Percentiles rank a stretch among this genome's conserved stretches.
Conservation (phyloP, 148 eudicot species). For the Rhododendron williamsianum region DNA sequence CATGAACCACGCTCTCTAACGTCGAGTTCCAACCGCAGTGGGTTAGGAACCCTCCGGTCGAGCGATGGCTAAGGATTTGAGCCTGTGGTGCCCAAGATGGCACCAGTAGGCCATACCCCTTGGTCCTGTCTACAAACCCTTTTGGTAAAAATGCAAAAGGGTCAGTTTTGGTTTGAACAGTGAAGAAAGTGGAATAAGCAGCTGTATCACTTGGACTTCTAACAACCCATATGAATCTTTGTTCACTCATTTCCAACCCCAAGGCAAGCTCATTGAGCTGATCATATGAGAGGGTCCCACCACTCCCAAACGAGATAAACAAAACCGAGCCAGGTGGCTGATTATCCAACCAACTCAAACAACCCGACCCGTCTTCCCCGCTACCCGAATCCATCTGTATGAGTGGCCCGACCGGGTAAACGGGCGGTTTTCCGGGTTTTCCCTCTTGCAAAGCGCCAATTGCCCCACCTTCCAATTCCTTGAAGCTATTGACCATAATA, state of each 20-base stretch:
- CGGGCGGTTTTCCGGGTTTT: constrained; percentile 30
- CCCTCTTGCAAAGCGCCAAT: constrained; percentile 16
- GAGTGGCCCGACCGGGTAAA: constrained; percentile 54
- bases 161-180: constrained; percentile 17
- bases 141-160: constrained; percentile 42
- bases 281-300: constrained; percentile 44
- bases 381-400: constrained; percentile 19
- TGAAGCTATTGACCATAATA: constrained; percentile 36
- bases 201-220: constrained; percentile 34
- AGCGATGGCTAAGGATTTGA: constrained; percentile 28
- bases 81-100: constrained; percentile 55
- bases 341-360: constrained; percentile 45
- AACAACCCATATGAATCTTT: constrained; percentile 53
- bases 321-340: constrained; percentile 55
- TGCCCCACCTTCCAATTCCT: constrained; percentile 32
- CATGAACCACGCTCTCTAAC: constrained; percentile 43
- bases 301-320: constrained; percentile 59
- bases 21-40: constrained; percentile 67
- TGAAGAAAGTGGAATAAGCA: constrained; percentile 36
- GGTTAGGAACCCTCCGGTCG: constrained; percentile 50
- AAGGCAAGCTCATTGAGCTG: constrained; percentile 45
- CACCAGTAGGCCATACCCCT: constrained; percentile 38
- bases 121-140: constrained; percentile 47
- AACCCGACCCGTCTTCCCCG: constrained; percentile 14
- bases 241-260: constrained; percentile 52